These are phyloP conservation scores for Pelargonium cotyledonis DNA, from an alignment of 441 rosid genomes.

Conservation along the genomic window DNA sequence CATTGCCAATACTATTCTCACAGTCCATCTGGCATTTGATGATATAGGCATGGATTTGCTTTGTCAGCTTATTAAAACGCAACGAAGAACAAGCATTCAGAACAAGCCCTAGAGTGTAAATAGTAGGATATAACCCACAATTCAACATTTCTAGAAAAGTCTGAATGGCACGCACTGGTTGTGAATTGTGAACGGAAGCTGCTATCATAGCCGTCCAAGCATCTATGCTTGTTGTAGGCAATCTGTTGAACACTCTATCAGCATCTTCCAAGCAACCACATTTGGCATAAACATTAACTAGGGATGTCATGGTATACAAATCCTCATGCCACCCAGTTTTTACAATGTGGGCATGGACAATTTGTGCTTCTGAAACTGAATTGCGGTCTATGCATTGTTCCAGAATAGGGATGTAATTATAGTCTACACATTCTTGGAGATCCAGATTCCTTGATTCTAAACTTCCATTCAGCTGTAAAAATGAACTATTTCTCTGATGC, in stretches of 20 bases:
- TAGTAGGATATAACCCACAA: constrained; percentile 38
- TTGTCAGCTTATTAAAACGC: constrained; percentile 33
- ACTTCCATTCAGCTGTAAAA: constrained; percentile 25
- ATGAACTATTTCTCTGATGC: constrained; percentile 21
- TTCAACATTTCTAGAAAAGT: constrained; percentile 40
- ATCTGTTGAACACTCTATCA: constrained; percentile 26
- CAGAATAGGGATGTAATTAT: constrained; percentile 37
- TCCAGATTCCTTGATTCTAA: constrained; percentile 25
- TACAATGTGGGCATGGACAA: constrained; percentile 42
- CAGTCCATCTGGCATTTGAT: constrained; percentile 39
- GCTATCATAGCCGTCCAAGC: constrained; percentile 47
- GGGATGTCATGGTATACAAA: constrained; percentile 31
- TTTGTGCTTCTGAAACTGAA: constrained; percentile 27
- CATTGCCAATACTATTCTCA: constrained; percentile 48
- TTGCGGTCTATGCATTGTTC: constrained; percentile 38
- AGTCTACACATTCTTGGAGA: constrained; percentile 30
- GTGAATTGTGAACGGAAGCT: constrained; percentile 40
- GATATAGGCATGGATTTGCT: constrained; percentile 44
- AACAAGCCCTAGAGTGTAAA: constrained; percentile 36
- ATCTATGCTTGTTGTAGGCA: constrained; percentile 30
- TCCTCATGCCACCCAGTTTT: constrained; percentile 36
- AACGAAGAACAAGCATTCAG: constrained; percentile 42
- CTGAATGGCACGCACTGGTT: constrained; percentile 33
- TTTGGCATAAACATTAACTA: constrained; percentile 44
- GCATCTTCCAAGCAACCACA: constrained; percentile 37